Conservation (phyloP, 345 rosid genomes). For the Gossypioides kirkii region DNA sequence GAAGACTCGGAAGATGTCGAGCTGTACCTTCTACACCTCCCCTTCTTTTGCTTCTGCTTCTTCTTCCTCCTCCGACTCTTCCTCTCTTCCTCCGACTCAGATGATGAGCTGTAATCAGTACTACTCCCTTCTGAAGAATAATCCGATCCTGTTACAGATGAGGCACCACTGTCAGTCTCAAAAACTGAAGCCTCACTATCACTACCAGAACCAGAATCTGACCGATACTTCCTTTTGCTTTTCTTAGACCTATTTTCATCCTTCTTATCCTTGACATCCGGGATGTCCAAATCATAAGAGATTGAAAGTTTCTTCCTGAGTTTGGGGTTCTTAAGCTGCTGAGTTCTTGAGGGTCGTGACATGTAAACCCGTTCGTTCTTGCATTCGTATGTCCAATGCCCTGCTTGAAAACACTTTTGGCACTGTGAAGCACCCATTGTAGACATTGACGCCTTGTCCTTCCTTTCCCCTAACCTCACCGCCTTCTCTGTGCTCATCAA, state of each 20-base stretch:
- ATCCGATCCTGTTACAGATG: conserved; percentile 56
- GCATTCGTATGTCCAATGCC: conserved; percentile 96
- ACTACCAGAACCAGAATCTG: conserved; percentile 56
- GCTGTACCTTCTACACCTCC: conserved; percentile 46
- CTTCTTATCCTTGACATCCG: conserved; percentile 38
- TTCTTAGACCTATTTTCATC: conserved; percentile 51
- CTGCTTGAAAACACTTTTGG: conserved; percentile 88
- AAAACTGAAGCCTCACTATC: conserved; percentile 95
- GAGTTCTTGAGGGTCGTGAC: conserved; percentile 89
- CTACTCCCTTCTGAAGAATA: conserved; percentile 64
- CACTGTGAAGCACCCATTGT: conserved; percentile 61
- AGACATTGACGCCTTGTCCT: conserved; percentile 59
- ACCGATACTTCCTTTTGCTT: conserved; percentile 79
- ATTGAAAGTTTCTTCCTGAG: conserved; percentile 53
- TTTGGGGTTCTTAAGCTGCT: conserved; percentile 89
- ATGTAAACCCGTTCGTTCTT: conserved; percentile 91
- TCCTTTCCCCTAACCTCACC: conserved; percentile 85
- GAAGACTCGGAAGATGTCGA: conserved; percentile 83
- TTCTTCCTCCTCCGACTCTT: conserved; percentile 47
- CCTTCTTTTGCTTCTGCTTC: conserved; percentile 55
- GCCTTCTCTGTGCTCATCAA: conserved; percentile 98
- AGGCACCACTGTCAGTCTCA: conserved; percentile 65
- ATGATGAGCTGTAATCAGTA: conserved; percentile 58
- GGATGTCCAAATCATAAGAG: conserved; percentile 55
- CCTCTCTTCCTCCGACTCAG: conserved; percentile 76